These are phyloP conservation scores for Geotrichum europaeum DNA, from an alignment of 1,139 yeast species.

Conservation along the genomic window DNA sequence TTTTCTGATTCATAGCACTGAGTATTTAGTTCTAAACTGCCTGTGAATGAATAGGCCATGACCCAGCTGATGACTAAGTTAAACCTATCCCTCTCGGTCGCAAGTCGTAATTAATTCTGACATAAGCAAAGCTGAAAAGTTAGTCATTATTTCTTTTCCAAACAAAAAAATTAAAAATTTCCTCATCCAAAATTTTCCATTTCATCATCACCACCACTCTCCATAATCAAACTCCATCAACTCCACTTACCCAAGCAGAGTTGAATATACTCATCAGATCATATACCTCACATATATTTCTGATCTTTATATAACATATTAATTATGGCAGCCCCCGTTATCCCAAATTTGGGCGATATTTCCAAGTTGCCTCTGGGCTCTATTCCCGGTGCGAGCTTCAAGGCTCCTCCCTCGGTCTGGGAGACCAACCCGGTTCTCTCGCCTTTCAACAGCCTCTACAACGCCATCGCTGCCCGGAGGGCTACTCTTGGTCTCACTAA, in stretches of 20 bases:
- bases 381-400: constrained; percentile 20
- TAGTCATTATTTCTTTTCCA: neutral
- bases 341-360: constrained; percentile 27
- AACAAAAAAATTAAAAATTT: constrained; percentile 2
- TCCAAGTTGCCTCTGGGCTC: constrained; percentile 20
- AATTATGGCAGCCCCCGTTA: constrained; percentile 19
- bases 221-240: constrained; percentile 2
- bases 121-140: neutral
- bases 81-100: neutral
- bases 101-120: neutral
- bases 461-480: constrained; percentile 69
- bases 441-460: constrained; percentile 71
- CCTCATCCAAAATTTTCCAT: constrained; percentile 3
- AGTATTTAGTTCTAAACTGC: neutral
- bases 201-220: constrained; percentile 6
- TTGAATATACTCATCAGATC: neutral
- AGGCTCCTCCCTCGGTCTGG: constrained; percentile 46
- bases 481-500: constrained; percentile 72
- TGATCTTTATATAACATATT: neutral
- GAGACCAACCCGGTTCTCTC: constrained; percentile 81
- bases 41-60: neutral
- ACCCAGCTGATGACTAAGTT: neutral
- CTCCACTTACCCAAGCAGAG: constrained; percentile 3
- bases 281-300: neutral
- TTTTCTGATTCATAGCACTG: neutral